These are phyloP conservation scores for Peronospora destructor DNA, from an alignment of 352 stramenopile species.

Conservation along the genomic window DNA sequence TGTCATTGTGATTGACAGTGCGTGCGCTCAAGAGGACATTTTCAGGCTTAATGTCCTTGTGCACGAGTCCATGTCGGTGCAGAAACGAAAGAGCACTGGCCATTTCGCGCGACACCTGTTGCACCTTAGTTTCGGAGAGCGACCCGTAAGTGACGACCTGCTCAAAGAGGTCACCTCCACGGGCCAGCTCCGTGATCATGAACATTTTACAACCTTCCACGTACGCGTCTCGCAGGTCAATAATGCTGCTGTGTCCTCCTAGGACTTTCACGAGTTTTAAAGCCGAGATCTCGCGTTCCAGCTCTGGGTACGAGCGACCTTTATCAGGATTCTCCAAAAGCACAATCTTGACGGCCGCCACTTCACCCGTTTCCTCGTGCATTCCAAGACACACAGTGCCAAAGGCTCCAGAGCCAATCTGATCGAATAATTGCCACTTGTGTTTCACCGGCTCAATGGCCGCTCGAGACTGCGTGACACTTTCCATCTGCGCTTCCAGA, in stretches of 20 bases:
- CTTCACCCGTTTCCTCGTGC: slow-evolving; percentile 57
- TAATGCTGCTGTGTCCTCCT: slow-evolving; percentile 81
- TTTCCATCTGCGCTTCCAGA: slow-evolving; percentile 29
- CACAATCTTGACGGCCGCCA: slow-evolving; percentile 73
- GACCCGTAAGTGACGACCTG: slow-evolving; percentile 71
- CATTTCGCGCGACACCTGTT: slow-evolving; percentile 47
- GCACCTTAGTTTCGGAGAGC: slow-evolving; percentile 45
- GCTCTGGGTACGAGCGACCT: slow-evolving; percentile 34
- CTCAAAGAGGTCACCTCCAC: slow-evolving; percentile 88
- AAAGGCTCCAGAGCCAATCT: slow-evolving; percentile 68
- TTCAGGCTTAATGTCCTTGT: slow-evolving; percentile 82
- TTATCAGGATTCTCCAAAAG: slow-evolving; percentile 25
- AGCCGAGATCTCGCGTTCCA: slow-evolving; percentile 67
- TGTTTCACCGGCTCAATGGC: slow-evolving; percentile 27
- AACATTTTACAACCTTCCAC: slow-evolving; percentile 69
- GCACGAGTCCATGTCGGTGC: slow-evolving; percentile 60
- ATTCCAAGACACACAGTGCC: slow-evolving; percentile 64
- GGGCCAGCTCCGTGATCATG: slow-evolving; percentile 83
- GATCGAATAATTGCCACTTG: slow-evolving; percentile 60
- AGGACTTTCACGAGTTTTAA: slow-evolving; percentile 67
- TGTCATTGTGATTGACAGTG: slow-evolving; percentile 20
- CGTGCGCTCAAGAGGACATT: slow-evolving; percentile 59
- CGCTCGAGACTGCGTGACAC: slow-evolving; percentile 33
- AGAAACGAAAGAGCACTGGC: slow-evolving; percentile 60
- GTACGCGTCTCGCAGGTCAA: slow-evolving; percentile 79